These are phyloP conservation scores for Xylaria grammica DNA, from an alignment of 495 filamentous ascomycete species.

Conservation along the genomic window DNA sequence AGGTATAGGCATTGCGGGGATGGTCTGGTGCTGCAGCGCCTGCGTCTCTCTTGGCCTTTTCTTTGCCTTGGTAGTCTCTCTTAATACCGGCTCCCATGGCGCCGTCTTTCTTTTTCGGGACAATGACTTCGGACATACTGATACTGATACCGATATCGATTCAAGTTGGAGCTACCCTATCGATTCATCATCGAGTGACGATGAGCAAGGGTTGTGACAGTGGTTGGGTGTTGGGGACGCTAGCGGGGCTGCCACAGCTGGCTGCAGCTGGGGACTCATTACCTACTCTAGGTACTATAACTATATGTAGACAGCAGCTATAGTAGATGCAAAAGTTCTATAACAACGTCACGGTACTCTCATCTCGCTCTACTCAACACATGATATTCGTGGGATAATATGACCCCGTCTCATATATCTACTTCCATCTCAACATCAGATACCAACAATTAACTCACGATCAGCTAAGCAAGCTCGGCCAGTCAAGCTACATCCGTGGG, in stretches of 20 bases:
- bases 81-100: slow-evolving; percentile 59
- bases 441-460: background rate
- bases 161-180: background rate
- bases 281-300: too few species aligned
- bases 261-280: background rate
- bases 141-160: background rate
- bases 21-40: slow-evolving; percentile 37
- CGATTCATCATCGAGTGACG: background rate
- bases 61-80: slow-evolving; percentile 65
- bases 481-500: background rate
- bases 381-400: background rate
- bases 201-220: background rate
- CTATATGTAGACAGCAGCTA: too few species aligned
- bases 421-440: background rate
- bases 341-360: background rate
- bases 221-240: background rate
- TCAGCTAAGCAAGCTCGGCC: background rate
- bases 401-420: background rate
- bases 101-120: slow-evolving; percentile 32
- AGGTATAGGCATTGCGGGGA: slow-evolving; percentile 59
- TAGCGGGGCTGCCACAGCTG: slow-evolving; percentile 14
- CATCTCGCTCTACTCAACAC: background rate
- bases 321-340: too few species aligned
- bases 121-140: slow-evolving; percentile 36
- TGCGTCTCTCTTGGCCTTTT: slow-evolving; percentile 43